Conservation (phyloP, 2,329 filamentous ascomycete genomes). For the Conoideocrella luteorostrata region DNA sequence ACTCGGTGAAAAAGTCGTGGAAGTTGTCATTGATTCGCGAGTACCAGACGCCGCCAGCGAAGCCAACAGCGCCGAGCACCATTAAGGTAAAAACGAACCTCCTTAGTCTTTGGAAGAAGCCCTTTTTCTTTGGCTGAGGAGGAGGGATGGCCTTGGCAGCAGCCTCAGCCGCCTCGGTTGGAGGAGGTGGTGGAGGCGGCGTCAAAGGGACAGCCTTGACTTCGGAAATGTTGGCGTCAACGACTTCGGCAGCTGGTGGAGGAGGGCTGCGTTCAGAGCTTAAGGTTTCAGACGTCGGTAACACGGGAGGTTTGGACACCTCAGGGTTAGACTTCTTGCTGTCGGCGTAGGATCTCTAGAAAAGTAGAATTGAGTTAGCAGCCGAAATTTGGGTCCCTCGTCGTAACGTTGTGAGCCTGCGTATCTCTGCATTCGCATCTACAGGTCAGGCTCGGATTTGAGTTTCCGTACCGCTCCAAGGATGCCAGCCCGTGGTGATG, state of each 20-base stretch:
- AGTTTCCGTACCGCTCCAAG: constrained; percentile 24
- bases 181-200: constrained; percentile 18
- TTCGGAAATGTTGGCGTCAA: constrained; percentile 6
- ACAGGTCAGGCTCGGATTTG: no score
- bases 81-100: constrained; percentile 72
- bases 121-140: constrained; percentile 48
- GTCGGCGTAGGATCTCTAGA: constrained; percentile 52
- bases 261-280: constrained; percentile 40
- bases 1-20: constrained; percentile 99
- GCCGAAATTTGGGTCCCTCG: background rate
- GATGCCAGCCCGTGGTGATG: constrained; percentile 25
- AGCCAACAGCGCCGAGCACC: constrained; percentile 69
- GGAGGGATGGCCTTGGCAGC: constrained; percentile 19
- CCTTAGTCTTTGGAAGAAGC: constrained; percentile 65
- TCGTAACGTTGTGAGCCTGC: no score
- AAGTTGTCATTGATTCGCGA: constrained; percentile 94
- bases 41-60: constrained; percentile 85
- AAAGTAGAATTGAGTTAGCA: background rate
- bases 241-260: constrained; percentile 29
- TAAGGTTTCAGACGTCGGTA: constrained; percentile 48
- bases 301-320: constrained; percentile 41
- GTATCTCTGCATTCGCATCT: no score
- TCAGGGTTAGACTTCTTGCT: constrained; percentile 44
- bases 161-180: background rate
- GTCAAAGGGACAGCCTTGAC: constrained; percentile 25